These are phyloP conservation scores for Cystobasidium sp. DNA, from an alignment of 1,284 basidiomycete genomes.

Conservation along the genomic window DNA sequence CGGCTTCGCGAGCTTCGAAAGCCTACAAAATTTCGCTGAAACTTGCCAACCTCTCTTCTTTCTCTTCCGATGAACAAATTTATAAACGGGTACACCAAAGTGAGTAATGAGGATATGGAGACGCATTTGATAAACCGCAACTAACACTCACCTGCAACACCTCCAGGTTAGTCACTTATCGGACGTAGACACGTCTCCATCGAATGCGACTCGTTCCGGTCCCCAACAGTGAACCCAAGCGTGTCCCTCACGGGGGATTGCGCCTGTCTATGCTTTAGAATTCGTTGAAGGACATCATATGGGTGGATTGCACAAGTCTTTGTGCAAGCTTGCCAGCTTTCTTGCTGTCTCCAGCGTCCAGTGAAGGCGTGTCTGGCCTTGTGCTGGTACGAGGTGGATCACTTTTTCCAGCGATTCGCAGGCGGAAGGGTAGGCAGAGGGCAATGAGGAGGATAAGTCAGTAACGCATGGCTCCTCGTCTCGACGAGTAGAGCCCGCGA, in stretches of 20 bases:
- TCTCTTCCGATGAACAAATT: conserved; percentile 37
- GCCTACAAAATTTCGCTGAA: conserved; percentile 21
- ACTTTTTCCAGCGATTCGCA: background rate
- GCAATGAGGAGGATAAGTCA: conserved; percentile 24
- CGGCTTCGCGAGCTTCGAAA: background rate
- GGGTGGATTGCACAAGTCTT: conserved; percentile 10
- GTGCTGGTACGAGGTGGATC: conserved; percentile 1
- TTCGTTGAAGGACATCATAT: conserved; percentile 8
- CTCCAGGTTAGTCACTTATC: conserved; percentile 39
- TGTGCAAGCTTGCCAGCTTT: conserved; percentile 1
- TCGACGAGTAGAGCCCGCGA: conserved; percentile 16
- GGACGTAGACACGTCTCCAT: conserved; percentile 7
- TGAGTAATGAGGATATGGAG: background rate
- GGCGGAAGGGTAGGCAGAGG: conserved; percentile 21
- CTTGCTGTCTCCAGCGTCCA: conserved; percentile 11
- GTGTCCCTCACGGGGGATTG: conserved; percentile 1
- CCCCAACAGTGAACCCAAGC: conserved; percentile 35
- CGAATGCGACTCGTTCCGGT: conserved; percentile 44
- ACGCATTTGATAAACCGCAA: background rate
- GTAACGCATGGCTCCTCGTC: conserved; percentile 22
- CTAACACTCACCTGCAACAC: background rate
- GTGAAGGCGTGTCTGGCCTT: conserved; percentile 19
- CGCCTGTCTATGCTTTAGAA: conserved; percentile 27
- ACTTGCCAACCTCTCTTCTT: background rate
- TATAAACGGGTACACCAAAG: conserved; percentile 44